phyloP scores from a whole-genome alignment of 1,284 basidiomycete species.

The Pulveroboletus sp. region DNA sequence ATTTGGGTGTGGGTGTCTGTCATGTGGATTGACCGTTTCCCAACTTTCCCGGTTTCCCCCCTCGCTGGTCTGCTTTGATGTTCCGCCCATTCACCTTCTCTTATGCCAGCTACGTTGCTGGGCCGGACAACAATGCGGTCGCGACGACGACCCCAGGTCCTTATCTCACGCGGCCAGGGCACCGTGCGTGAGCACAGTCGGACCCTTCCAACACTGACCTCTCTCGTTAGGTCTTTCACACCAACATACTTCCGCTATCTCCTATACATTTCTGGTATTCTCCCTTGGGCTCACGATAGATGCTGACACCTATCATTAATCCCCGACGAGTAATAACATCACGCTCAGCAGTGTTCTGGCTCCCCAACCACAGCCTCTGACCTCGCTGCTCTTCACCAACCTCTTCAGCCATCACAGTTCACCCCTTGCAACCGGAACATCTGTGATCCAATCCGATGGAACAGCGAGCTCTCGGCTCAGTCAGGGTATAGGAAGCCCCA shows the following conservation, averaged over 20 bases:
- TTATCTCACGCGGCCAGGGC: constrained; percentile 32
- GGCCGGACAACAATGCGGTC: constrained; percentile 10
- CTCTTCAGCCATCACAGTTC: constrained; percentile 68
- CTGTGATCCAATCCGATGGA: constrained; percentile 52
- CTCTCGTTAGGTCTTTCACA: constrained; percentile 50
- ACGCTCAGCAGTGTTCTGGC: constrained; percentile 59
- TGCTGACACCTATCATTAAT: constrained; percentile 30
- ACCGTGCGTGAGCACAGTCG: constrained; percentile 24
- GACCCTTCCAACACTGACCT: background rate
- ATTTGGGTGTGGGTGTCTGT: no score
- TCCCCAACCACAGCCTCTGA: constrained; percentile 46
- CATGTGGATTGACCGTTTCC: no score
- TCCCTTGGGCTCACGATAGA: background rate
- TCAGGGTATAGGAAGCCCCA: constrained; percentile 54
- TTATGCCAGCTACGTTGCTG: constrained; percentile 11
- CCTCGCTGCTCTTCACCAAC: constrained; percentile 64
- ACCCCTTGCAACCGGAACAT: constrained; percentile 54
- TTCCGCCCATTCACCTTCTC: no score
- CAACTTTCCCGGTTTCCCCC: constrained; percentile 7
- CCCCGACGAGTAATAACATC: constrained; percentile 57
- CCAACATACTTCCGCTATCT: constrained; percentile 56
- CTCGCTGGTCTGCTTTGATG: constrained; percentile 34
- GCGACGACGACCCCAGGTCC: constrained; percentile 25
- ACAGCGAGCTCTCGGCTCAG: constrained; percentile 66
- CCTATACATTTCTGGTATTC: constrained; percentile 51